phyloP scores from a whole-genome alignment of 768 basidiomycete species.

The Kwoniella dendrophila region DNA sequence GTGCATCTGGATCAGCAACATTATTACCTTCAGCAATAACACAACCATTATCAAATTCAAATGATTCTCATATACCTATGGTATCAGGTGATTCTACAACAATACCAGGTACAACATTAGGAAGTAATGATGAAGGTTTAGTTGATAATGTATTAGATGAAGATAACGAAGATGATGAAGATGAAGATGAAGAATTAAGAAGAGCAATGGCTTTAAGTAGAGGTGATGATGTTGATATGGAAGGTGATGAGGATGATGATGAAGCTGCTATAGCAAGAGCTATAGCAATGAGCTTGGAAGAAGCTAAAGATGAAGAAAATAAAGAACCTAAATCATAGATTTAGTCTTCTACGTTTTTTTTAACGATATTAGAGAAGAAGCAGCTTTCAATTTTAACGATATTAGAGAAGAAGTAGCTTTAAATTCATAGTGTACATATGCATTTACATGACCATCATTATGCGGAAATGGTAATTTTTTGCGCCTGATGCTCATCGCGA shows the following conservation, averaged over 20 bases:
- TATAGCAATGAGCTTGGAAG: constrained; percentile 83
- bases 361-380: too few species aligned
- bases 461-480: too few species aligned
- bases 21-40: constrained; percentile 55
- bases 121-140: neutral
- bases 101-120: neutral
- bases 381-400: too few species aligned
- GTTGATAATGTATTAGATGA: constrained; percentile 28
- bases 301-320: constrained; percentile 35
- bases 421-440: too few species aligned
- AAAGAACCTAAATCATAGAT: constrained; percentile 39
- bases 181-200: constrained; percentile 76
- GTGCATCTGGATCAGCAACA: constrained; percentile 19
- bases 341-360: too few species aligned
- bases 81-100: constrained; percentile 21
- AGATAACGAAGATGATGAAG: constrained; percentile 57
- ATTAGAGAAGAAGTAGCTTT: too few species aligned
- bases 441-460: too few species aligned
- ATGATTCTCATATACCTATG: constrained; percentile 30
- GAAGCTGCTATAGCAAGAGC: constrained; percentile 88
- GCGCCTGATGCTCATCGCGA: too few species aligned
- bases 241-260: constrained; percentile 61
- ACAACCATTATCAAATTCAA: constrained; percentile 45
- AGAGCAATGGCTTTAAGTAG: constrained; percentile 75
- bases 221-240: constrained; percentile 61